Evolutionary conservation across 225 moss, liverwort and hornwort species (phyloP), one percentile per base, ranked within the genome.

Genomic region (Polytrichum formosum): DNA sequence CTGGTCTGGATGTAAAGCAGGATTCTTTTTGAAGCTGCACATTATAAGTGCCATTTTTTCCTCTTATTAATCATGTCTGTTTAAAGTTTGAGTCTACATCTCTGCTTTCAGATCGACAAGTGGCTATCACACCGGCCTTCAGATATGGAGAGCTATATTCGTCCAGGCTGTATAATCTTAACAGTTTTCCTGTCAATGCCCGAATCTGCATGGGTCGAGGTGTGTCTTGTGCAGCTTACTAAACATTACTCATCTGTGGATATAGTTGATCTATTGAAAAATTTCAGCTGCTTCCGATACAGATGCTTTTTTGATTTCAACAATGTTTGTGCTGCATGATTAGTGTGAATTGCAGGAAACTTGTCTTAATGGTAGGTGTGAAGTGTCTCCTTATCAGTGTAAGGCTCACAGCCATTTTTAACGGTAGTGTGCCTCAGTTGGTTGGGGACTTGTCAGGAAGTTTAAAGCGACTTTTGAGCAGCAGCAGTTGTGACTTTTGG

Each of bases 61-160:
- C 46, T 13, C 46, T 46, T 13, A 46, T 46, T 4, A 31, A 46
- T 46, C 46, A 16, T 13, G 13, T 16, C 46, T 46, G 2, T 46
- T 46, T 46, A 16, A 16, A 46, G 46, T 13, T 46, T 46, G 16
- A 46, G 46, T 46, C 8, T 13, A 46, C 46, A 13, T 46, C 46
- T 68, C 1, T 66, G n/a, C 7, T 69, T 55, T 54, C 85, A 98
- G 92, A 98, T 98, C 33, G 74, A 85, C 53, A 85, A 92, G 25
- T 98, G 97, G 97, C 80, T 98, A 37, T 86, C 94, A 22, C 86
- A 88, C 73, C 82, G 91, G 53, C 94, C 97, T 20, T 92, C 88
- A 1, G 84, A 98, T 16, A 94, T 98, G 92, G 97, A 98, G 77
- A 91, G 92, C 26, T 92, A 91, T 30, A 98, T 98, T 7, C 79